Percentiles rank a stretch among this genome's conserved stretches.
These are phyloP conservation scores for Auriculariales sp. DNA, from an alignment of 768 basidiomycete genomes.

Conservation along the genomic window DNA sequence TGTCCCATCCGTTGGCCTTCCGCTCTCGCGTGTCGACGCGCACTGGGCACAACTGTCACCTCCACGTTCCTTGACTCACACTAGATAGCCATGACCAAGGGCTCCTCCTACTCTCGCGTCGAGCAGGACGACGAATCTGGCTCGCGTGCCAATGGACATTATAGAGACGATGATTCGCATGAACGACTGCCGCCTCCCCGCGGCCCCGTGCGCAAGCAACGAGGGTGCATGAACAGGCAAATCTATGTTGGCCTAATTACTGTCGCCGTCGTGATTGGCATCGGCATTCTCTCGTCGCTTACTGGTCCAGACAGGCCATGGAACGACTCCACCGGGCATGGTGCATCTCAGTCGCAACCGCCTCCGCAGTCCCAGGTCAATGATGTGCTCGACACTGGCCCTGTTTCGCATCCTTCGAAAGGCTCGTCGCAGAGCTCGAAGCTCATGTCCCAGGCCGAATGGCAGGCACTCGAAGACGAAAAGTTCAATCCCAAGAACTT, in stretches of 20 bases:
- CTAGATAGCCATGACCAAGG: too few relatives aligned
- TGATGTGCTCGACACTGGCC: background rate
- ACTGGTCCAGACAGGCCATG: background rate
- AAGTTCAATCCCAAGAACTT: conserved; percentile 2
- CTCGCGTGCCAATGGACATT: too few relatives aligned
- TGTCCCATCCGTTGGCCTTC: too few relatives aligned
- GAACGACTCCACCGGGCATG: background rate
- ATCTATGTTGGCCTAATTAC: background rate
- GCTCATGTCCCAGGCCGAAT: background rate
- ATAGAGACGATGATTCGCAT: too few relatives aligned
- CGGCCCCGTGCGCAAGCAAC: background rate
- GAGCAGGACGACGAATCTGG: too few relatives aligned
- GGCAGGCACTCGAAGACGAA: background rate
- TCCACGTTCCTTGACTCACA: too few relatives aligned
- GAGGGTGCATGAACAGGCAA: background rate
- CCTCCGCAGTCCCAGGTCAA: background rate
- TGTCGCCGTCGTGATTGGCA: background rate
- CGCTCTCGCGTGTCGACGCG: too few relatives aligned
- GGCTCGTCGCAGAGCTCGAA: background rate
- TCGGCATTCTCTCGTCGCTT: background rate
- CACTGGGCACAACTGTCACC: too few relatives aligned
- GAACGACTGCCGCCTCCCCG: too few relatives aligned
- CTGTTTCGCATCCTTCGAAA: background rate
- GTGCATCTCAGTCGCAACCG: background rate
- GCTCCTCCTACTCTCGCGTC: too few relatives aligned